These are phyloP conservation scores for Suillus americanus DNA, from an alignment of 768 basidiomycete species.

Conservation along the genomic window DNA sequence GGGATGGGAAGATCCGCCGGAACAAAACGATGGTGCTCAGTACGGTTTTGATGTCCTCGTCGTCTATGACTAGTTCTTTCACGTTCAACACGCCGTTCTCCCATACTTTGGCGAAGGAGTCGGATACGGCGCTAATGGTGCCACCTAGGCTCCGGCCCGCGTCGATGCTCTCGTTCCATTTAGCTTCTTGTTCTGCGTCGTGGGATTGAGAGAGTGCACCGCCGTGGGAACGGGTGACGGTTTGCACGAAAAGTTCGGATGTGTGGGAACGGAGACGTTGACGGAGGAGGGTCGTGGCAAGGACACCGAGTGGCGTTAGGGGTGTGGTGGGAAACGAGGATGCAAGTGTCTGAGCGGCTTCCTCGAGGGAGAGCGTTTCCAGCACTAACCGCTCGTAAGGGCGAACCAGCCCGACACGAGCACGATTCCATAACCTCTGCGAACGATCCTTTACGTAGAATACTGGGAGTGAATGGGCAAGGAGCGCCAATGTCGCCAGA, in stretches of 20 bases:
- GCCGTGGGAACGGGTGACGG: conserved; percentile 30
- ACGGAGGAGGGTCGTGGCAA: conserved; percentile 52
- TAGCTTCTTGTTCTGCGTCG: conserved; percentile 29
- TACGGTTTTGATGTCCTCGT: conserved; percentile 51
- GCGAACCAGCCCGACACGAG: conserved; percentile 30
- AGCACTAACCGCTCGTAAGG: conserved; percentile 58
- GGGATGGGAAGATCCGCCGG: conserved; percentile 53
- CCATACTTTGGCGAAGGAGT: conserved; percentile 58
- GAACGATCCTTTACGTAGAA: conserved; percentile 42
- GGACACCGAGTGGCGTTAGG: conserved; percentile 43
- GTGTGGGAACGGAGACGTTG: conserved; percentile 54
- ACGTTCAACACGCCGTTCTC: conserved; percentile 35
- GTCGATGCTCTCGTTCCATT: conserved; percentile 50
- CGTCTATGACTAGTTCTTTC: conserved; percentile 32
- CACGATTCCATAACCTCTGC: conserved; percentile 42
- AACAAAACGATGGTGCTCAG: conserved; percentile 63
- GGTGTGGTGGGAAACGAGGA: conserved; percentile 12
- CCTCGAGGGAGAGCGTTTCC: conserved; percentile 48
- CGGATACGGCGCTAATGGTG: conserved; percentile 49
- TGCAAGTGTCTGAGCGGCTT: conserved; percentile 45
- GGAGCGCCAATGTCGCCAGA: conserved; percentile 57
- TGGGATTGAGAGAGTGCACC: conserved; percentile 14
- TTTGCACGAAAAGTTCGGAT: conserved; percentile 52
- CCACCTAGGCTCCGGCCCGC: conserved; percentile 68
- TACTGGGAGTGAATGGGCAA: conserved; percentile 44